Base-by-base conservation (phyloP, 768 basidiomycete genomes). In the Cyclocybe cylindracea region DNA sequence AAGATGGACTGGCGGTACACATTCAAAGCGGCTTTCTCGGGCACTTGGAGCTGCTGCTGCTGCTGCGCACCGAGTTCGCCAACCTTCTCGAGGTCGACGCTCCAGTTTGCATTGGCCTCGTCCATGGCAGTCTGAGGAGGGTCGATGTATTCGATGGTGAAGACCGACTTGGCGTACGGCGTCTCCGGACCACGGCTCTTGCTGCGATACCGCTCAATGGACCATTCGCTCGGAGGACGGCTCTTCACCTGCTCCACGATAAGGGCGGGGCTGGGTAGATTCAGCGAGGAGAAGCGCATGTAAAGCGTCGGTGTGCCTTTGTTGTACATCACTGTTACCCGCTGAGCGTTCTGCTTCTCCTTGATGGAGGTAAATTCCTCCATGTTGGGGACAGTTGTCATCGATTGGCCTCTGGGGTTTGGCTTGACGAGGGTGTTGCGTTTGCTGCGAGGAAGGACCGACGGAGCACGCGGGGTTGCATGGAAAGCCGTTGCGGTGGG, bases 201-300 rank as follows among this genome's bases (percentile, higher is more conserved):
- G 24, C 24, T 24, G 24, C 24, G 24, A 24, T 24, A 24, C 24
- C 24, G 24, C 24, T 24, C 24, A 24, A 24, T 24, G 36, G 54
- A 48, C 58, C 64, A 58, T 42, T 51, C 41, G 13, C 56, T 54
- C n/a, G 48, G 54, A 5, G 66, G 63, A 10, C 65, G 62, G 35
- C 61, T 52, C 45, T 64, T 66, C 36, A 66, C 40, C 14, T 51
- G 58, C 39, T 71, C 64, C 9, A 56, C 61, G 11, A 73, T 58
- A 3, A 61, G 38, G 7, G 60, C 53, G 11, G 71, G 72, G 24
- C 55, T 68, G 13, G 79, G 80, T 14, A 80, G 54, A 41, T 77
- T 75, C 35, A 81, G 60, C 7, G 53, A 55, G 0, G 85, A 85
- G 58, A 85, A 80, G 10, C 84, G 81, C 61, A 86, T 73, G 34